Conservation (phyloP, 2,329 filamentous ascomycete species). For the Epichloe bromicola region DNA sequence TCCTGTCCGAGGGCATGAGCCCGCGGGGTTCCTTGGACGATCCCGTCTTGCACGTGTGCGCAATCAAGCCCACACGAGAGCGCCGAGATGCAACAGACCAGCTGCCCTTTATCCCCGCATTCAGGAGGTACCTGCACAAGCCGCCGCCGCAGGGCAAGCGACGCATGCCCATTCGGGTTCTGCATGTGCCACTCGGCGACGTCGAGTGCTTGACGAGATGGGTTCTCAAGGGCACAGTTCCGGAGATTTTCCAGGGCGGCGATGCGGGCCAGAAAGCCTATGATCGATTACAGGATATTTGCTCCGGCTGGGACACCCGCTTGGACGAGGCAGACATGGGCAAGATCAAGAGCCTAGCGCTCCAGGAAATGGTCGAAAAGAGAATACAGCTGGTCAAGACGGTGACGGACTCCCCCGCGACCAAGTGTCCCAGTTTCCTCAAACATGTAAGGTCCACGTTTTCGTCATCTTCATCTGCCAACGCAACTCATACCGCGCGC, state of each 20-base stretch:
- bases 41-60: conserved; percentile 64
- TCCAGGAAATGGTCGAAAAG: conserved; percentile 68
- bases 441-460: conserved; percentile 58
- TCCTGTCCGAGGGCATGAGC: conserved; percentile 63
- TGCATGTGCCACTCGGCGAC: conserved; percentile 60
- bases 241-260: conserved; percentile 42
- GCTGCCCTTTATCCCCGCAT: conserved; percentile 65
- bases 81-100: conserved; percentile 71
- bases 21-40: conserved; percentile 41
- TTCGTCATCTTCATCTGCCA: too few species aligned
- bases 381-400: conserved; percentile 49
- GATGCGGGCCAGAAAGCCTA: conserved; percentile 43
- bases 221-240: conserved; percentile 42
- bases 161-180: conserved; percentile 54
- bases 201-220: conserved; percentile 76
- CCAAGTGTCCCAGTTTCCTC: conserved; percentile 64
- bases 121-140: conserved; percentile 53
- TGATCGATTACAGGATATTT: conserved; percentile 55
- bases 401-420: conserved; percentile 53
- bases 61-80: conserved; percentile 56
- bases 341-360: conserved; percentile 67
- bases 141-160: conserved; percentile 49
- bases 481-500: background rate
- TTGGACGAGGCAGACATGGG: conserved; percentile 81
- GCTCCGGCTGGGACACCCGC: conserved; percentile 58